A percentile compares a stretch with the other conserved stretches of the same genome.
Evolutionary conservation across 108 stramenopile species (phyloP).

Genomic region (Cyclostephanos invisitatus): DNA sequence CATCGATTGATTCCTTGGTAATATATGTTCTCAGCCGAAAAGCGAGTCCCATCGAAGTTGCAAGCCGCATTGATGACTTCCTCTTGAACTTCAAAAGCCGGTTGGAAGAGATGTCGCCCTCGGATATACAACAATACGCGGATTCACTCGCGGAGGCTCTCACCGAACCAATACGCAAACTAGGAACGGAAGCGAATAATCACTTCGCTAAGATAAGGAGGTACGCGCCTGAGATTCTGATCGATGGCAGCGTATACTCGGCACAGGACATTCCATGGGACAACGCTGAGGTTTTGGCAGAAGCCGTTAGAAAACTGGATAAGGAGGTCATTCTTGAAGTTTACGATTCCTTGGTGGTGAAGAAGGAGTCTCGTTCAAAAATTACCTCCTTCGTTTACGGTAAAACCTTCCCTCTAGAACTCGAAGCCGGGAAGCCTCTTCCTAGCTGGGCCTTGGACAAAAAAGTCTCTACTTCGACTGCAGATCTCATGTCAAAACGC

Average conservation of each 20-base stretch:
- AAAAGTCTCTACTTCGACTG: constrained; percentile 13
- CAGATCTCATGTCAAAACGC: constrained; percentile 28
- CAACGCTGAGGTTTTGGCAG: constrained; percentile 59
- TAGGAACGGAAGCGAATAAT: constrained; percentile 59
- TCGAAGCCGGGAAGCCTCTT: not conserved
- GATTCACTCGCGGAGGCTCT: constrained; percentile 69
- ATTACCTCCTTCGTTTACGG: constrained; percentile 80
- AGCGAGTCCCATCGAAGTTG: constrained; percentile 65
- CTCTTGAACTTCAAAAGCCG: constrained; percentile 57
- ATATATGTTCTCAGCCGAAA: constrained; percentile 78
- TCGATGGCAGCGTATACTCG: constrained; percentile 10
- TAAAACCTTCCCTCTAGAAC: constrained; percentile 70
- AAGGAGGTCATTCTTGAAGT: constrained; percentile 56
- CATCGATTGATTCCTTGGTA: constrained; percentile 70
- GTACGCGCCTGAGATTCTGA: constrained; percentile 71
- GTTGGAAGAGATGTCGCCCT: constrained; percentile 63
- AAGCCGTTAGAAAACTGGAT: constrained; percentile 48
- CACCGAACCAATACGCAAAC: constrained; percentile 77
- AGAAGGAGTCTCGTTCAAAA: constrained; percentile 56
- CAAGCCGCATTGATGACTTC: constrained; percentile 80
- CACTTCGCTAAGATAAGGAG: constrained; percentile 65
- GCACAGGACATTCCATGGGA: constrained; percentile 63
- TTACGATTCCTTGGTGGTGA: constrained; percentile 62
- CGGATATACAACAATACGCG: constrained; percentile 69
- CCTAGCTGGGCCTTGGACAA: not conserved